Percentiles rank a stretch among this genome's conserved stretches.
Evolutionary conservation across 371 early-diverging fungal species (phyloP).

Genomic region (Chytridium lagenaria): DNA sequence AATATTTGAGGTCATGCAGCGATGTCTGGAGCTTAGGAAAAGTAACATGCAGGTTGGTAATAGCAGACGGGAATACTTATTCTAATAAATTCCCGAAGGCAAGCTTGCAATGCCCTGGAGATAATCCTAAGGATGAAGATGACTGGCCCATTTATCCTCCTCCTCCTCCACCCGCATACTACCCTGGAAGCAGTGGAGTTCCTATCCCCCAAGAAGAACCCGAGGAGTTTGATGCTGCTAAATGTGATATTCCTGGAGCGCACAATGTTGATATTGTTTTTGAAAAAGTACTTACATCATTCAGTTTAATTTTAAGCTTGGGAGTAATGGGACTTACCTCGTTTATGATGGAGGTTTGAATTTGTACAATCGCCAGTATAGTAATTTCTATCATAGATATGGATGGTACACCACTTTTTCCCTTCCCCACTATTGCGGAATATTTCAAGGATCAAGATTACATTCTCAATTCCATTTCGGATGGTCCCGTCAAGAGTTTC

Average conservation of each 20-base stretch:
- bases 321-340: slow-evolving; percentile 68
- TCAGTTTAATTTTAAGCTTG: slow-evolving; percentile 54
- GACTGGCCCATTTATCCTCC: slow-evolving; percentile 90
- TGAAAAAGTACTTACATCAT: slow-evolving; percentile 1
- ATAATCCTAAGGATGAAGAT: slow-evolving; percentile 84
- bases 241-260: slow-evolving; percentile 68
- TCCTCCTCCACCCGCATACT: slow-evolving; percentile 80
- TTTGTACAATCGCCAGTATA: no score
- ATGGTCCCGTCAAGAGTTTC: slow-evolving; percentile 96
- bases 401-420: slow-evolving; percentile 38
- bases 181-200: slow-evolving; percentile 38
- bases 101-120: slow-evolving; percentile 73
- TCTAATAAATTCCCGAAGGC: background rate
- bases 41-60: slow-evolving; percentile 80
- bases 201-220: slow-evolving; percentile 25
- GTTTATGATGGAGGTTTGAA: slow-evolving; percentile 52
- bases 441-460: slow-evolving; percentile 90
- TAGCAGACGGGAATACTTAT: background rate
- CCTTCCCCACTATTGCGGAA: slow-evolving; percentile 80
- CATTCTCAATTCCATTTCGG: slow-evolving; percentile 82
- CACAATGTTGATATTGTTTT: slow-evolving; percentile 51
- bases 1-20: slow-evolving; percentile 61
- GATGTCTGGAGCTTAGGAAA: slow-evolving; percentile 79
- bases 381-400: background rate
- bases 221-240: slow-evolving; percentile 66